phyloP scores from a whole-genome alignment of 345 rosid species.

The Limnanthes douglasii region DNA sequence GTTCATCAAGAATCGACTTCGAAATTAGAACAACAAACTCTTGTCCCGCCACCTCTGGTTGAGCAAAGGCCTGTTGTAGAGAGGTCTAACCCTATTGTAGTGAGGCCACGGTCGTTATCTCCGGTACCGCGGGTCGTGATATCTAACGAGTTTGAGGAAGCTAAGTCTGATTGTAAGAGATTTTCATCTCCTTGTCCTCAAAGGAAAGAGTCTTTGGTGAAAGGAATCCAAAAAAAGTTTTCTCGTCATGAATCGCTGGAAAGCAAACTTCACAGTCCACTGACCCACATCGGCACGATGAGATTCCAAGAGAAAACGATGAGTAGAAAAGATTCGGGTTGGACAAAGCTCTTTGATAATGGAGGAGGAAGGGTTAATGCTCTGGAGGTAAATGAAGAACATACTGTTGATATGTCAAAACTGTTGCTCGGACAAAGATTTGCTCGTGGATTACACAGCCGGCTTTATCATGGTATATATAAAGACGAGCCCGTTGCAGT shows the following conservation, averaged over 20 bases:
- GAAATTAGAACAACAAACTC: constrained; percentile 32
- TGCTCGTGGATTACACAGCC: constrained; percentile 61
- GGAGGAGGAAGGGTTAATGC: constrained; percentile 42
- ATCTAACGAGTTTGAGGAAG: constrained; percentile 50
- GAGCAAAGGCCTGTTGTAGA: constrained; percentile 19
- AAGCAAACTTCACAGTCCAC: constrained; percentile 26
- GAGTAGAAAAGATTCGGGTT: constrained; percentile 37
- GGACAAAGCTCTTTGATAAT: constrained; percentile 54
- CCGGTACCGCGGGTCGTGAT: constrained; percentile 32
- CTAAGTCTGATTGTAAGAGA: constrained; percentile 34
- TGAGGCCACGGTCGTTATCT: constrained; percentile 50
- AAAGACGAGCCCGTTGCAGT: constrained; percentile 66
- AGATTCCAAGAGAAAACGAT: constrained; percentile 27
- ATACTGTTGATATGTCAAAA: constrained; percentile 39
- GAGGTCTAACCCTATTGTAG: constrained; percentile 12
- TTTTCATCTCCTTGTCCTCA: constrained; percentile 53
- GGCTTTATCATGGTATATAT: constrained; percentile 62
- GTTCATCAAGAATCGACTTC: constrained; percentile 8
- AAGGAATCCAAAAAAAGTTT: constrained; percentile 13
- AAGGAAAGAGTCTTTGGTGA: constrained; percentile 22
- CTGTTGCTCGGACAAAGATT: constrained; percentile 48
- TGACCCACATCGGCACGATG: constrained; percentile 29
- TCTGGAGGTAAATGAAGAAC: constrained; percentile 39
- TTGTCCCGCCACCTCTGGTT: constrained; percentile 11
- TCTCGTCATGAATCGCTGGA: constrained; percentile 17